Base-by-base conservation (phyloP, 306 rosid genomes). In the Rosa rugosa region DNA sequence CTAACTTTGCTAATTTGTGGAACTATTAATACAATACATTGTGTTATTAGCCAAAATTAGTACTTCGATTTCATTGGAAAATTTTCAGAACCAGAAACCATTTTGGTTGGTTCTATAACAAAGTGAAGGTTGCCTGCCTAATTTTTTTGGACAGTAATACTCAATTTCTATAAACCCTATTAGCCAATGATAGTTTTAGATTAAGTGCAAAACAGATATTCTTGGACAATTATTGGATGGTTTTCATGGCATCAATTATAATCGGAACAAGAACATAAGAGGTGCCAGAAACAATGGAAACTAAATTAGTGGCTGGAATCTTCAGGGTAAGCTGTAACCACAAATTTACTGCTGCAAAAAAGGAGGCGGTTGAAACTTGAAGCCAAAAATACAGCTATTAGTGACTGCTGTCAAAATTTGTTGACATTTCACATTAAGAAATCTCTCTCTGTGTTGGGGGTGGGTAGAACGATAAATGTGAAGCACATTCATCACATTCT, bases 261-360 rank as follows among this genome's bases (percentile, higher is more conserved):
- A 6, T 41, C 25, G 41, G 46, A 66, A 57, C 7, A 74, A 54
- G 25, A 34, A n/a, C 13, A 47, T 9, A 11, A 50, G 20, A 23
- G 31, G 56, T 23, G 74, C 44, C 11, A 22, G 40, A 79, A 42
- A 44, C 45, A 12, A 27, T 63, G 78, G 66, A 34, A 80, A 56
- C 69, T 6, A 64, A 64, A 14, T 66, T 57, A 40, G 79, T 72
- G 84, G 84, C 79, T 53, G 64, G 40, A 72, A 77, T 56, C 76
- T 40, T 41, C 23, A 31, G 69, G 68, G 42, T 8, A 49, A 45
- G 64, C 23, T 65, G n/a, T 14, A 53, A 45, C 85, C 85, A 81
- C 85, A 81, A 69, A 66, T 49, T 69, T 69, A 66, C 42, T 74
- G 71, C 84, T 50, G 62, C 47, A 69, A 68, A 75, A 69, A 14